Percentiles rank a stretch among this genome's conserved stretches.
Evolutionary conservation across 2,329 filamentous ascomycete genomes (phyloP).

Genomic region (Chaetothyriales sp.): DNA sequence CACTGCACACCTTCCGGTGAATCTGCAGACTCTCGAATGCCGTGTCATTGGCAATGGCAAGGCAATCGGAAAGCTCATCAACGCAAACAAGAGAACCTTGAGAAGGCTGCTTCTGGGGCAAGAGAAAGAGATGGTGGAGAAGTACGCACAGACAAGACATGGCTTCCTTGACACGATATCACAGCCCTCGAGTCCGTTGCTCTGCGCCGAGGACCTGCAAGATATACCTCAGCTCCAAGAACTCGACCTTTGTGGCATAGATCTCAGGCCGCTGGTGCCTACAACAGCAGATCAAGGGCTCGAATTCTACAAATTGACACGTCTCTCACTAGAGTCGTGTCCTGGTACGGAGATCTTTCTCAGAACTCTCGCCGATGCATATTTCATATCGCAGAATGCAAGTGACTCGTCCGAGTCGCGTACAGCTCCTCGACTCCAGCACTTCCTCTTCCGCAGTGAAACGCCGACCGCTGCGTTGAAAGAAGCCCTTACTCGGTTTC

Average conservation of each 20-base stretch:
- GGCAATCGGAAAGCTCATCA: slow-evolving; percentile 10
- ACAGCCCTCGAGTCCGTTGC: slow-evolving; percentile 12
- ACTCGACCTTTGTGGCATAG: slow-evolving; percentile 12
- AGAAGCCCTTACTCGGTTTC: slow-evolving; percentile 12
- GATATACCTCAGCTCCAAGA: slow-evolving; percentile 11
- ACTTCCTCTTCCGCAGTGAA: slow-evolving; percentile 17
- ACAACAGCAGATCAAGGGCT: slow-evolving; percentile 8
- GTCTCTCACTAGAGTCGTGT: slow-evolving; percentile 15
- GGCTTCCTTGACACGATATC: slow-evolving; percentile 7
- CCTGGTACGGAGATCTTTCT: slow-evolving; percentile 12
- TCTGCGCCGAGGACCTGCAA: slow-evolving; percentile 6
- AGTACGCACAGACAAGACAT: slow-evolving; percentile 8
- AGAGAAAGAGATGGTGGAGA: slow-evolving; percentile 14
- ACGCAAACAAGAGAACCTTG: slow-evolving; percentile 11
- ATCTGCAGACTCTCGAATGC: slow-evolving; percentile 14
- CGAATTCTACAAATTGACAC: slow-evolving; percentile 13
- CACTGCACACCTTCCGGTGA: slow-evolving; percentile 4
- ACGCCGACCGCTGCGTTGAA: slow-evolving; percentile 11
- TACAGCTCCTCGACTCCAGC: slow-evolving; percentile 8
- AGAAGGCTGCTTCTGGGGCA: slow-evolving; percentile 15
- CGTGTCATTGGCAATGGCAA: slow-evolving; percentile 13
- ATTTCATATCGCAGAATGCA: slow-evolving; percentile 10
- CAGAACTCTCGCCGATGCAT: slow-evolving; percentile 10
- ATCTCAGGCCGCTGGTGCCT: slow-evolving; percentile 11
- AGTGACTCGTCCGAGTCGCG: slow-evolving; percentile 5